phyloP scores from a whole-genome alignment of 192 early-diverging fungal species.

The Rhizoclosmatium sp. region DNA sequence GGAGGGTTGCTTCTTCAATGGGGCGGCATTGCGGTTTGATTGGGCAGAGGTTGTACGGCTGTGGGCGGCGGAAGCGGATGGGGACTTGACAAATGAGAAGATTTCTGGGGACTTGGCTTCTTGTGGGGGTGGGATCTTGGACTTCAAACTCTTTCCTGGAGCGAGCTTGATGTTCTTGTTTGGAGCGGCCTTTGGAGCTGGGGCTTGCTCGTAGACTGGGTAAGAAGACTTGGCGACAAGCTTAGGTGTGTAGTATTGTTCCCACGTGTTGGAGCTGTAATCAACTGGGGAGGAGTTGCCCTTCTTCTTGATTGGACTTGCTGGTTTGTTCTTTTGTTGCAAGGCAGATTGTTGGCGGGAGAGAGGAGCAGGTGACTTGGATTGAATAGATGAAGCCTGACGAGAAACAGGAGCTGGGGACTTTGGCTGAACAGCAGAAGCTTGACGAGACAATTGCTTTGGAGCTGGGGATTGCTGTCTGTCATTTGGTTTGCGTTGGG shows the following conservation, averaged over 20 bases:
- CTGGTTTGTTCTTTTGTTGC: conserved; percentile 13
- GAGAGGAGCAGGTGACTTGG: conserved; percentile 10
- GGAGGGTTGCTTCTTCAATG: neutral
- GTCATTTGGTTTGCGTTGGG: conserved; percentile 8
- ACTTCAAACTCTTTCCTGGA: conserved; percentile 15
- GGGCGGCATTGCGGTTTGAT: neutral
- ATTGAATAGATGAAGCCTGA: neutral
- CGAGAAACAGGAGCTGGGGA: neutral
- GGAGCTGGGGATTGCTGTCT: neutral
- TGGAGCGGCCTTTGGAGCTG: neutral
- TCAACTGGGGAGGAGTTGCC: conserved; percentile 14
- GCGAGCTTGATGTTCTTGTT: neutral
- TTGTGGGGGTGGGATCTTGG: conserved; percentile 21
- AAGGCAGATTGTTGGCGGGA: neutral
- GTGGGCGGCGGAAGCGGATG: conserved; percentile 11
- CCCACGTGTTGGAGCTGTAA: conserved; percentile 12
- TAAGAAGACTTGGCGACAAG: neutral
- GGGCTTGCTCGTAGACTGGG: neutral
- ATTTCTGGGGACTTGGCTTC: conserved; percentile 31
- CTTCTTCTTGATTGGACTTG: conserved; percentile 9
- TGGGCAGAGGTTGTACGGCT: neutral
- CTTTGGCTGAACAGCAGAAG: conserved; percentile 9
- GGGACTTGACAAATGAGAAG: conserved; percentile 29
- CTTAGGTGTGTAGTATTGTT: conserved; percentile 30
- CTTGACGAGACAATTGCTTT: conserved; percentile 8